Evolutionary conservation across 495 filamentous ascomycete species (phyloP).

Genomic region (Friedmanniomyces endolithicus): DNA sequence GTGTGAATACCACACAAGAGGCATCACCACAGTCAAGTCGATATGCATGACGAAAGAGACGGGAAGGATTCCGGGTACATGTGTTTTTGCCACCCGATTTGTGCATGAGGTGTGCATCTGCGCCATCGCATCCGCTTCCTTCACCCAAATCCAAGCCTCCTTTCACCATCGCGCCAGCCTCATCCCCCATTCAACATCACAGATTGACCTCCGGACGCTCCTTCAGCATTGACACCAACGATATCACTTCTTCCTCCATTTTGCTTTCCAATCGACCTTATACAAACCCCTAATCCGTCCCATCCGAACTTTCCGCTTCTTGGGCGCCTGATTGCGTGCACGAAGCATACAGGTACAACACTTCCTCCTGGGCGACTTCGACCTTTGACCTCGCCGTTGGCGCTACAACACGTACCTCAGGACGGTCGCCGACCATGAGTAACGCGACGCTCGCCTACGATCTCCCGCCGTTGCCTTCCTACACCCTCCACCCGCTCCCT

Average conservation of each 20-base stretch:
- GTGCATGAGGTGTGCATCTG: neutral
- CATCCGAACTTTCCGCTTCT: neutral
- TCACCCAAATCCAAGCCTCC: neutral
- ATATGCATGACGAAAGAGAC: neutral
- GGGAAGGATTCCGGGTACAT: neutral
- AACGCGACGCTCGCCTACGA: slow-evolving; percentile 35
- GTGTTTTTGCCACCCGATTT: slow-evolving; percentile 6
- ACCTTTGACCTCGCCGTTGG: neutral
- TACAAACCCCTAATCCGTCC: neutral
- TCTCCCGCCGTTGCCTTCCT: slow-evolving; percentile 68
- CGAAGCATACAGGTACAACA: neutral
- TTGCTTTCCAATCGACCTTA: neutral
- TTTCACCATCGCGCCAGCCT: neutral
- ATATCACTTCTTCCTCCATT: neutral
- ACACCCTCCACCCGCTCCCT: slow-evolving; percentile 51
- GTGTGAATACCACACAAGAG: too few species aligned
- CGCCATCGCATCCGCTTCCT: neutral
- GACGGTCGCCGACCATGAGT: slow-evolving; percentile 3
- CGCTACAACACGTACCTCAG: neutral
- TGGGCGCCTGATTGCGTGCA: neutral
- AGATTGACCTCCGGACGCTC: slow-evolving; percentile 16
- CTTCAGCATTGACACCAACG: slow-evolving; percentile 1
- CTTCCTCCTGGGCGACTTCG: neutral
- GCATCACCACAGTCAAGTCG: neutral
- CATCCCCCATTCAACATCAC: neutral